phyloP scores from a whole-genome alignment of 2,329 filamentous ascomycete genomes.

The Monosporascus cannonballus region DNA sequence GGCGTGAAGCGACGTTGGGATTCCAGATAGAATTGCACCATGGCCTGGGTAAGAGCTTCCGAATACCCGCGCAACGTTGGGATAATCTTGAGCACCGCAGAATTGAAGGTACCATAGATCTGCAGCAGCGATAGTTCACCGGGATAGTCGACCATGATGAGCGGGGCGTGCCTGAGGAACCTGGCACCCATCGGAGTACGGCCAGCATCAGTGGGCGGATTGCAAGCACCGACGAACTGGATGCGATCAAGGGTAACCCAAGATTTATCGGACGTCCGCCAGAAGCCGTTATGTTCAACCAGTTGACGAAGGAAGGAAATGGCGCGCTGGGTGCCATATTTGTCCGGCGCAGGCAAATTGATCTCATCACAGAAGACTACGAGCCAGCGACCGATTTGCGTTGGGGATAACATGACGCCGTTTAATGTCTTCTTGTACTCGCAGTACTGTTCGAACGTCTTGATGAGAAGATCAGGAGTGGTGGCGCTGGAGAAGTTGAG shows the following conservation, averaged over 20 bases:
- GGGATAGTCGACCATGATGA: constrained; percentile 99
- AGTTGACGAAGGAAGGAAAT: constrained; percentile 97
- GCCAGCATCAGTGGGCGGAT: constrained; percentile 94
- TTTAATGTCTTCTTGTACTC: constrained; percentile 99
- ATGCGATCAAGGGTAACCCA: constrained; percentile 98
- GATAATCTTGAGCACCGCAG: constrained; percentile 92
- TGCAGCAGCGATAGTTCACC: constrained; percentile 91
- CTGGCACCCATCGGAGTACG: constrained; percentile 89
- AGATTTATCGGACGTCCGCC: constrained; percentile 92
- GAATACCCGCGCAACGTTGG: constrained; percentile 92
- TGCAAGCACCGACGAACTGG: constrained; percentile 97
- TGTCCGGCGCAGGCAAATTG: constrained; percentile 95
- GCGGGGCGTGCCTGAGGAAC: constrained; percentile 93
- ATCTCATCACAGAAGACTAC: constrained; percentile 99
- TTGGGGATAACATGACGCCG: constrained; percentile 90
- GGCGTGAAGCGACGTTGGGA: constrained; percentile 93
- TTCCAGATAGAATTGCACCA: constrained; percentile 94
- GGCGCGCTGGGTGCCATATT: constrained; percentile 93
- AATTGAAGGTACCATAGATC: constrained; percentile 98
- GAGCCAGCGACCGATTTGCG: constrained; percentile 94
- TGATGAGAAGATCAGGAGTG: constrained; percentile 93
- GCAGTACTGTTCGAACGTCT: constrained; percentile 99
- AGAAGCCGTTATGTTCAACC: constrained; percentile 98
- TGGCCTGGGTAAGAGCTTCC: constrained; percentile 88
- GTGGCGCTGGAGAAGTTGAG: constrained; percentile 99